These are phyloP conservation scores for Dittrichia graveolens DNA, from an alignment of 129 eudicot species.

Conservation along the genomic window DNA sequence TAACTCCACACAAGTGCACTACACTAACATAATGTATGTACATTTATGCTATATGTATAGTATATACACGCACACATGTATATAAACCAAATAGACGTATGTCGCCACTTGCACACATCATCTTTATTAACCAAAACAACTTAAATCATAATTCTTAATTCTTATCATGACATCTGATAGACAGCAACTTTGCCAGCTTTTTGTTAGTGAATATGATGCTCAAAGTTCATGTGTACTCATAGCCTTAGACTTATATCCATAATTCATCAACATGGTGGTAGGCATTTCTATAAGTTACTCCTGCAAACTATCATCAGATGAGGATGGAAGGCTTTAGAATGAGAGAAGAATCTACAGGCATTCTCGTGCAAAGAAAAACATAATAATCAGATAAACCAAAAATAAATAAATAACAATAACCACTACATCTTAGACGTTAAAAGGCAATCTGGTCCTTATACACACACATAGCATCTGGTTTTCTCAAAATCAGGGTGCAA, in stretches of 20 bases:
- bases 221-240: too few species aligned
- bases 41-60: too few species aligned
- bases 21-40: not conserved
- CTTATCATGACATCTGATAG: not conserved
- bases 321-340: not conserved
- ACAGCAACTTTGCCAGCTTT: not conserved
- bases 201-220: not conserved
- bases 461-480: not conserved
- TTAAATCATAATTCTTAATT: not conserved
- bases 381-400: not conserved
- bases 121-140: not conserved
- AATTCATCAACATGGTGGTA: too few species aligned
- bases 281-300: not conserved
- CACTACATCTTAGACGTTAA: not conserved
- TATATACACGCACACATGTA: not conserved
- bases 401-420: not conserved
- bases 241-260: too few species aligned
- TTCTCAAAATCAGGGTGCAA: not conserved
- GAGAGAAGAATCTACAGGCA: not conserved
- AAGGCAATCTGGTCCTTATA: not conserved
- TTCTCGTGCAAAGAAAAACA: conserved; percentile 4
- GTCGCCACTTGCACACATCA: not conserved
- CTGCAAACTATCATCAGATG: not conserved
- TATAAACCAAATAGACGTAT: not conserved
- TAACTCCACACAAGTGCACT: not conserved